A percentile compares a stretch with the other conserved stretches of the same genome.
Conservation (phyloP, 352 stramenopile genomes). For the Globisporangium viniferum region DNA sequence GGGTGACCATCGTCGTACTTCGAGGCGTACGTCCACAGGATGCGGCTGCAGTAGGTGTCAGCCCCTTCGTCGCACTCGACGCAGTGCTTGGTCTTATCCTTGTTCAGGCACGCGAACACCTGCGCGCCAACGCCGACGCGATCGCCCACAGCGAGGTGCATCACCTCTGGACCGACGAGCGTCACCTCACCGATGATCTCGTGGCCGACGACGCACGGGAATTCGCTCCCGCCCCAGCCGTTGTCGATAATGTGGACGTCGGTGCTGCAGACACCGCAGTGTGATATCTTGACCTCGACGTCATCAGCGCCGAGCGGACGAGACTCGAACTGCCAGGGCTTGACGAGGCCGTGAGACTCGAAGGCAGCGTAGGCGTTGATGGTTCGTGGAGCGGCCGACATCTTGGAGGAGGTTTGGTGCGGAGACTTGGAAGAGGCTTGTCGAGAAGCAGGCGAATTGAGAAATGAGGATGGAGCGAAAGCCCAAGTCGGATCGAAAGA, state of each 20-base stretch:
- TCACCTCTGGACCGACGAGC: constrained; percentile 37
- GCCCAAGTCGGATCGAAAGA: too few relatives aligned
- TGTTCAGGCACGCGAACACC: background rate
- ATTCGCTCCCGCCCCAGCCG: constrained; percentile 24
- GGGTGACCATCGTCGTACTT: constrained; percentile 21
- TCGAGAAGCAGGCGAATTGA: background rate
- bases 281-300: constrained; percentile 58
- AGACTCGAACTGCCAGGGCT: constrained; percentile 41
- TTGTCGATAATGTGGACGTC: constrained; percentile 51
- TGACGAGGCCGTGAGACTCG: constrained; percentile 23
- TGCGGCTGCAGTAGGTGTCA: constrained; percentile 59
- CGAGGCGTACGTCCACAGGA: constrained; percentile 50
- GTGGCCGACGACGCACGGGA: constrained; percentile 45
- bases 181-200: constrained; percentile 55
- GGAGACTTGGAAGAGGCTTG: background rate
- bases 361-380: constrained; percentile 41
- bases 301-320: constrained; percentile 38
- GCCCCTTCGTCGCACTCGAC: constrained; percentile 45
- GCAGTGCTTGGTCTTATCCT: constrained; percentile 28
- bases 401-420: background rate
- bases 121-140: constrained; percentile 1
- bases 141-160: constrained; percentile 69
- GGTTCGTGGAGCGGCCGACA: constrained; percentile 23
- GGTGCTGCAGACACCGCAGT: constrained; percentile 55
- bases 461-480: background rate